Conservation (phyloP, 2,329 filamentous ascomycete genomes). For the Clonostachys byssicola region DNA sequence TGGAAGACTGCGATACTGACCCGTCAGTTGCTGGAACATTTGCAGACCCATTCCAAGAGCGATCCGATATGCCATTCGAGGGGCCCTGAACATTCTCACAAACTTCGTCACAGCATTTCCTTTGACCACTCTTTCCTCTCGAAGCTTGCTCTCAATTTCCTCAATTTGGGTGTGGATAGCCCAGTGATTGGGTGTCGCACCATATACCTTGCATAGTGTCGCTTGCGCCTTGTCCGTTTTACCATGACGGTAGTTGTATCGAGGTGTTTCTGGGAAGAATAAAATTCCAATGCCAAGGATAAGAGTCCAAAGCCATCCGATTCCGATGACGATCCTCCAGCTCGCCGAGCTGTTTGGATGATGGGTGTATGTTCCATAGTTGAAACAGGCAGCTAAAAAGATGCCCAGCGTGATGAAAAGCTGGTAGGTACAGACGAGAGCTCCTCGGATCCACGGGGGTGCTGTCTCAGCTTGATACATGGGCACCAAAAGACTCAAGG, state of each 20-base stretch:
- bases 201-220: constrained; percentile 44
- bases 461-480: constrained; percentile 73
- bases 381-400: constrained; percentile 53
- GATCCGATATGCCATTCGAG: constrained; percentile 60
- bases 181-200: constrained; percentile 33
- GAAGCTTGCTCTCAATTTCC: constrained; percentile 49
- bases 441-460: constrained; percentile 61
- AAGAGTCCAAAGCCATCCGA: constrained; percentile 46
- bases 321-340: constrained; percentile 57
- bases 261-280: constrained; percentile 46
- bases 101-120: constrained; percentile 35
- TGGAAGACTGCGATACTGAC: constrained; percentile 3
- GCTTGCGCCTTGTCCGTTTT: constrained; percentile 36
- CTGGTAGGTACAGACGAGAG: constrained; percentile 64
- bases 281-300: constrained; percentile 43
- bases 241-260: constrained; percentile 45
- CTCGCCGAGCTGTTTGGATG: constrained; percentile 27
- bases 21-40: constrained; percentile 61
- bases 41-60: constrained; percentile 56
- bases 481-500: constrained; percentile 59
- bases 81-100: constrained; percentile 58
- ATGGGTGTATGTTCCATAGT: constrained; percentile 54
- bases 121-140: constrained; percentile 36
- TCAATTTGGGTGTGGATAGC: constrained; percentile 42
- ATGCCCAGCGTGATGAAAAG: constrained; percentile 71